Evolutionary conservation across 371 early-diverging fungal genomes (phyloP).

Genomic region (Massospora cicadina): DNA sequence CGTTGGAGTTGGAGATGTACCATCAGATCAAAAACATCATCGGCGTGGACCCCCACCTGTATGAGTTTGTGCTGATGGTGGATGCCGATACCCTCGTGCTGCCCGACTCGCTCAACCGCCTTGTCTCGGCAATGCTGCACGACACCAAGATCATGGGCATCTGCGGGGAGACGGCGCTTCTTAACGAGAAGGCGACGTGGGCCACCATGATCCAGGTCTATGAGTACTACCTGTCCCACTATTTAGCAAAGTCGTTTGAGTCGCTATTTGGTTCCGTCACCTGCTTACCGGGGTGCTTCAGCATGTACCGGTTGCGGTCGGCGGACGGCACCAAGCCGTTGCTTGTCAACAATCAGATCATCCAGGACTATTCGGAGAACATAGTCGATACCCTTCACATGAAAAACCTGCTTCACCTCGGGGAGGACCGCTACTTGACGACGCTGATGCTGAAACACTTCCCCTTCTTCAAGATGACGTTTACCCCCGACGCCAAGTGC

Average conservation of each 20-base stretch:
- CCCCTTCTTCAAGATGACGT: constrained; percentile 87
- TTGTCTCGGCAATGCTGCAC: constrained; percentile 67
- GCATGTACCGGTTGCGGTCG: constrained; percentile 73
- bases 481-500: constrained; percentile 89
- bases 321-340: constrained; percentile 37
- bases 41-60: constrained; percentile 65
- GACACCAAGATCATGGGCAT: constrained; percentile 80
- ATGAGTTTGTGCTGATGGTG: constrained; percentile 88
- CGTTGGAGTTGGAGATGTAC: constrained; percentile 82
- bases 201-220: constrained; percentile 99
- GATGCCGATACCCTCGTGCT: constrained; percentile 91
- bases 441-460: constrained; percentile 97
- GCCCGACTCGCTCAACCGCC: constrained; percentile 66
- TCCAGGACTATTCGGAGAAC: constrained; percentile 86
- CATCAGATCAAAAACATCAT: constrained; percentile 84
- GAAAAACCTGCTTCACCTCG: constrained; percentile 71
- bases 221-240: constrained; percentile 98
- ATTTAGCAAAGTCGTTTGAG: constrained; percentile 96
- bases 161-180: constrained; percentile 81
- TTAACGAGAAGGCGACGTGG: constrained; percentile 79
- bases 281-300: constrained; percentile 94
- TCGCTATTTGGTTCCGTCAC: constrained; percentile 95
- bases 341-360: constrained; percentile 67
- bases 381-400: constrained; percentile 93
- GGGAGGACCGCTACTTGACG: constrained; percentile 87